Conservation (phyloP, 106 monocot species). For the Iris macrosiphon region DNA sequence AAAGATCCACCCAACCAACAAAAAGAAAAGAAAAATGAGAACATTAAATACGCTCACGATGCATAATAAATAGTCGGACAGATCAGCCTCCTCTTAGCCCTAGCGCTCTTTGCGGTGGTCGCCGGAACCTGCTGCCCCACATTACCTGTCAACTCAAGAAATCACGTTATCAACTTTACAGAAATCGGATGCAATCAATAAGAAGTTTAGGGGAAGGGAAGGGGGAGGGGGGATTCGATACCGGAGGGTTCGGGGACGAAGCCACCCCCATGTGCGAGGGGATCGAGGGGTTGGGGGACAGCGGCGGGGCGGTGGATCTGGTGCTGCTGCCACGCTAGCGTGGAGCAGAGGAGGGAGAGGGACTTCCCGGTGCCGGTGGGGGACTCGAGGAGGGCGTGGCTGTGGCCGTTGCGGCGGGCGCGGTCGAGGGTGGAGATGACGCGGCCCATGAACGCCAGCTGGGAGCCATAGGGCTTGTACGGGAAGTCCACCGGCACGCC, state of each 20-base stretch:
- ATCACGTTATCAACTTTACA: background rate
- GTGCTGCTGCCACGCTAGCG: slow-evolving; percentile 84
- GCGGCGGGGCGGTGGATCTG: slow-evolving; percentile 8
- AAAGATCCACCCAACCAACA: background rate
- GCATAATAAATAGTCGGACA: slow-evolving; percentile 80
- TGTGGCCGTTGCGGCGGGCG: slow-evolving; percentile 62
- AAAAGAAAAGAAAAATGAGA: background rate
- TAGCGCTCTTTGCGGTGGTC: slow-evolving; percentile 2
- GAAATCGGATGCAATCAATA: too few species aligned
- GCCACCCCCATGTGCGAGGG: slow-evolving; percentile 74
- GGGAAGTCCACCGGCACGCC: slow-evolving; percentile 95
- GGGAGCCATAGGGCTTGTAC: slow-evolving; percentile 90
- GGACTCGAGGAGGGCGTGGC: slow-evolving; percentile 94
- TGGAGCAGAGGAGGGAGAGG: slow-evolving; percentile 93
- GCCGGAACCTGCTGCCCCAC: slow-evolving; percentile 14
- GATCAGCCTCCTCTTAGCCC: slow-evolving; percentile 34
- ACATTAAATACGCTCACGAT: slow-evolving; percentile 47
- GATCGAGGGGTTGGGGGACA: slow-evolving; percentile 26
- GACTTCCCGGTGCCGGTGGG: slow-evolving; percentile 98
- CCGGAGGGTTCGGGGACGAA: slow-evolving; percentile 69
- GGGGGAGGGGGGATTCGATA: slow-evolving; percentile 15
- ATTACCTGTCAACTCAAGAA: background rate
- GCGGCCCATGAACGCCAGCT: slow-evolving; percentile 96
- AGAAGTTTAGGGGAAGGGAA: background rate
- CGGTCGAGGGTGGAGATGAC: slow-evolving; percentile 86